A percentile compares a stretch with the other conserved stretches of the same genome.
phyloP scores from a whole-genome alignment of 1,284 basidiomycete genomes.

The Cystobasidium pallidum region DNA sequence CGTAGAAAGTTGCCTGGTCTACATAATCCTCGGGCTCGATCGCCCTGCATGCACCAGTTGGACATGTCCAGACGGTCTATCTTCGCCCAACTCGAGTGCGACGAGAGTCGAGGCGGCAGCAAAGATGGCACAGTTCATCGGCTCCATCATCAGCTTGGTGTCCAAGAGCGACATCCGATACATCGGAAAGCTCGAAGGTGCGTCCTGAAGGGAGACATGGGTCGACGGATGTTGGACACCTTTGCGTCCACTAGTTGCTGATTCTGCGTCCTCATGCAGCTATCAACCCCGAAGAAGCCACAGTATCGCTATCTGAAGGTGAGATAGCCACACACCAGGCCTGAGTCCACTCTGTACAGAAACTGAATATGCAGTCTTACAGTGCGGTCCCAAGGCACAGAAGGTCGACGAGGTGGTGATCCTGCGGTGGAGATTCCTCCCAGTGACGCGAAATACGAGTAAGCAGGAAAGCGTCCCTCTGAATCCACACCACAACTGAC shows the following conservation, averaged over 20 bases:
- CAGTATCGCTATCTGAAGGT: constrained; percentile 46
- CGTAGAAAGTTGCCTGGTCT: too few relatives aligned
- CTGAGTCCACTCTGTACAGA: too few relatives aligned
- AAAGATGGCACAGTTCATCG: constrained; percentile 53
- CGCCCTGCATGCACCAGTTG: background rate
- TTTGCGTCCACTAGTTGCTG: background rate
- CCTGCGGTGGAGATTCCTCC: constrained; percentile 52
- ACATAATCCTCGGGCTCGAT: background rate
- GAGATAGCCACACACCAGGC: too few relatives aligned
- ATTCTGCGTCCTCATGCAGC: constrained; percentile 22
- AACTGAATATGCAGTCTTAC: background rate
- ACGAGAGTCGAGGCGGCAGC: background rate
- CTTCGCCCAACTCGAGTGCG: background rate
- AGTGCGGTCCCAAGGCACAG: constrained; percentile 54
- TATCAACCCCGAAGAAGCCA: constrained; percentile 53
- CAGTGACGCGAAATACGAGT: constrained; percentile 54
- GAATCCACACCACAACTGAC: background rate
- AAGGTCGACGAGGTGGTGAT: constrained; percentile 52
- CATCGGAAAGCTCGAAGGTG: constrained; percentile 28
- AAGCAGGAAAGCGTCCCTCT: constrained; percentile 1
- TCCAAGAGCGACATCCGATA: constrained; percentile 51
- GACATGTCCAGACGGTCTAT: background rate
- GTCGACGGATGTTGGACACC: background rate
- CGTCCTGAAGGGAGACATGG: background rate
- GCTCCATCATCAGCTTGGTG: constrained; percentile 50